Base-by-base conservation (phyloP, 2,329 filamentous ascomycete species). In the Cladosporium halotolerans region DNA sequence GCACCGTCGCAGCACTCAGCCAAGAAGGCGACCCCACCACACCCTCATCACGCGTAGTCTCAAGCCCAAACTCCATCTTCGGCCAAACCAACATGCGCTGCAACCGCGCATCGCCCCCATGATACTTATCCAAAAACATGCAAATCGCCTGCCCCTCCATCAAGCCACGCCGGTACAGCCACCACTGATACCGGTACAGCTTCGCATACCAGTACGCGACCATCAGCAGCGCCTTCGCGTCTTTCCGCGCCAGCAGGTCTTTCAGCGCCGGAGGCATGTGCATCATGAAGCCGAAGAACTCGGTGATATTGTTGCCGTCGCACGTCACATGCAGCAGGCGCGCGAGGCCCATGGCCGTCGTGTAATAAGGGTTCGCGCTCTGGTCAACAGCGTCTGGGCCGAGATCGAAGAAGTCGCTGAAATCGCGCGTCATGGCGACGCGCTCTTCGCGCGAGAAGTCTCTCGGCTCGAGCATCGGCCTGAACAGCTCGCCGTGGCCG, bases 121-220 rank as follows among this genome's bases (percentile, higher is more conserved):
- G 59, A 57, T 65, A 55, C 31, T 57, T 62, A 45, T 71, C 70
- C 48, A 79, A 55, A 60, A 70, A 73, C n/a, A 72, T 55, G 54
- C 68, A 73, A 18, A 81, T 77, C 1, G 78, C 73, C 43, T 72
- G 68, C n/a, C 76, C 76, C 58, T 81, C 77, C 1, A 80, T 59
- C 28, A 69, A 57, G 4, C 74, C 71, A 43, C 79, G 69, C 47
- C 71, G 66, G 42, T 70, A 66, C 11, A 78, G 56, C 74, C 76
- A 81, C 79, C 78, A 81, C 9, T 68, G 61, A 10, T 68, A 62
- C 11, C 69, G 72, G 11, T 78, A 63, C 56, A 77, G 75, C 9
- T 76, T 65, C 14, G 60, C 74, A 62, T 77, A 80, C 79, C 79
- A 84, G 65, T 77, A 79, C 0, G 75, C 71, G n/a, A 83, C 63